Conservation (phyloP, 345 rosid species). For the Hypericum androsaemum region DNA sequence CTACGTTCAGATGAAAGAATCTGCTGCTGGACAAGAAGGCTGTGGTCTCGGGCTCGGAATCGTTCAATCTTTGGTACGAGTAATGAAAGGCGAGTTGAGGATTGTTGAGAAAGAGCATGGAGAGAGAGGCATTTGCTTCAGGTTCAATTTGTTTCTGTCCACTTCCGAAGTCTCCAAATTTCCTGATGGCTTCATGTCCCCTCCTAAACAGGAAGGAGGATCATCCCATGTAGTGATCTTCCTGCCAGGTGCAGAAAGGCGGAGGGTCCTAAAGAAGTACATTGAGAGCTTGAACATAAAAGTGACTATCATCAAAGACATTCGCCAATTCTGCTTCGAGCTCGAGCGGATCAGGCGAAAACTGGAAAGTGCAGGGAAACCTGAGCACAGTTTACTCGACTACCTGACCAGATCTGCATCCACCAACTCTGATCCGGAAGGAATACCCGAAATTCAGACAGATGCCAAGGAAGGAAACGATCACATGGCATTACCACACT, state of each 20-base stretch:
- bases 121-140: conserved; percentile 32
- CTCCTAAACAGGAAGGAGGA: conserved; percentile 22
- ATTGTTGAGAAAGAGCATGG: conserved; percentile 29
- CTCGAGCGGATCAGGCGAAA: conserved; percentile 21
- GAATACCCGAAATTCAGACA: too few relatives aligned
- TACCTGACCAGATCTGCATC: conserved; percentile 12
- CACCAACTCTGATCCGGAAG: too few relatives aligned
- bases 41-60: conserved; percentile 30
- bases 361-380: conserved; percentile 12
- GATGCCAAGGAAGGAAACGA: too few relatives aligned
- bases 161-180: conserved; percentile 5
- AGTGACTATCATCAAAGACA: conserved; percentile 17
- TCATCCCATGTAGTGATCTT: conserved; percentile 21
- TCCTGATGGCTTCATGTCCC: conserved; percentile 15
- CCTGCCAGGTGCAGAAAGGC: conserved; percentile 21
- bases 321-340: conserved; percentile 5
- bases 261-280: conserved; percentile 20
- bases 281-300: conserved; percentile 26
- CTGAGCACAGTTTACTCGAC: conserved; percentile 3
- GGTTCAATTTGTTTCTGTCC: conserved; percentile 26
- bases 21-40: conserved; percentile 26
- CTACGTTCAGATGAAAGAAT: conserved; percentile 32
- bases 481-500: too few relatives aligned
- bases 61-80: conserved; percentile 29
- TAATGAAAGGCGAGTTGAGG: conserved; percentile 24